Conservation (phyloP, 345 rosid species). For the Sonneratia caseolaris region DNA sequence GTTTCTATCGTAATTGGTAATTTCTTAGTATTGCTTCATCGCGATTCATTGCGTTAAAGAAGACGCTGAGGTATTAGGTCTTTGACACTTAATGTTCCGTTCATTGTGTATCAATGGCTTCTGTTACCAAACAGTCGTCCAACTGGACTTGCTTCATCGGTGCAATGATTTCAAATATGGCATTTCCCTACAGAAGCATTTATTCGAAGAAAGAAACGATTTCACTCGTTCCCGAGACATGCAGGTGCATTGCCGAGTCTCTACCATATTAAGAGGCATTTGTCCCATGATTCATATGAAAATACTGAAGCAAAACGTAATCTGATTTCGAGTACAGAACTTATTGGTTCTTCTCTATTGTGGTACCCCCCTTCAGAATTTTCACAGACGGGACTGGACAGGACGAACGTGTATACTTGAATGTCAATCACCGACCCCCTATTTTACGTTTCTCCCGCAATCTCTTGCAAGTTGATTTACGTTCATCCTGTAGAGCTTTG, state of each 20-base stretch:
- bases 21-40: not conserved
- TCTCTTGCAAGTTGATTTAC: constrained; percentile 42
- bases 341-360: not conserved
- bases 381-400: constrained; percentile 93
- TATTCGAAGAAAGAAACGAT: constrained; percentile 88
- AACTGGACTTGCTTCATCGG: constrained; percentile 93
- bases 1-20: constrained; percentile 86
- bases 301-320: not conserved
- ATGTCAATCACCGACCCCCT: constrained; percentile 86
- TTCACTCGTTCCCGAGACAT: not conserved
- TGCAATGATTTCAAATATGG: constrained; percentile 93
- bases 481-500: not conserved
- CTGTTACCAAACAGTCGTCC: constrained; percentile 86
- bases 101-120: constrained; percentile 71
- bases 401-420: constrained; percentile 86
- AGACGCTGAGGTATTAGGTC: too few species aligned
- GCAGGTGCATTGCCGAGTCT: not conserved
- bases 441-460: constrained; percentile 85
- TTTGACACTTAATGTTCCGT: too few species aligned
- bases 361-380: not conserved
- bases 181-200: constrained; percentile 92
- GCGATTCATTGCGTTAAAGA: not conserved
- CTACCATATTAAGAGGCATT: too few species aligned
- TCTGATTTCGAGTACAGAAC: not conserved
- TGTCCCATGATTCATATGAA: not conserved